Base-by-base conservation (phyloP, 2,329 filamentous ascomycete genomes). In the Cercospora berteroae region DNA sequence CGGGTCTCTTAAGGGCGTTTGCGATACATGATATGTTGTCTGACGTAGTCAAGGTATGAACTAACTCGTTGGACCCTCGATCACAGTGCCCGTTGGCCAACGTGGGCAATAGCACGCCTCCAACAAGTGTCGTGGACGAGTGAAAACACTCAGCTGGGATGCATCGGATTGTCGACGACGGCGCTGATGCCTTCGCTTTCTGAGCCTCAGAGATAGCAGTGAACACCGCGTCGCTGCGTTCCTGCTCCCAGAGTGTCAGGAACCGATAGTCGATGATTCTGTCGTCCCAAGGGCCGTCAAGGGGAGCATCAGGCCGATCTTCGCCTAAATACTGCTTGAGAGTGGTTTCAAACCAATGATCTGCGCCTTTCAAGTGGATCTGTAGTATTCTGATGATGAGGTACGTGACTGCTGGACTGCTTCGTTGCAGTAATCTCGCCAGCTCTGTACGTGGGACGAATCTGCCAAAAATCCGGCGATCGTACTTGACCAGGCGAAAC, bases 361-460 rank as follows among this genome's bases (percentile, higher is more conserved):
- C 95, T 4, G 95, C 90, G 31, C 91, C 91, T 74, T 88, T 88
- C 73, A 96, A 87, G 66, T 93, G 87, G 70, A 92, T 84, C 75
- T 90, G 93, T 71, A 97, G 91, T 67, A 94, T 87, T 70, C 93
- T 88, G 65, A 96, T 86, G 13, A 93, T 90, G 68, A 98, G 83
- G 79, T 94, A 97, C 79, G 91, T 88, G 60, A 96, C 86, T 16
- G 86, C 81, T 67, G 80, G 81, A 71, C 85, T 83, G 57, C 78
- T 63, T 74, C 88, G 85, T 55, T 83, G 81, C 72, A 97, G 90
- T 12, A 96, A 82, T 31, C 80, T 80, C 79, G 93, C 89, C 52
- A 97, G 83, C 70, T 87, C 86, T 57, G 87, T 84, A 0, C 90
- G 88, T 39, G 87, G 87, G 36, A 93, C 84, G 73, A 88, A 82